These are phyloP conservation scores for Symbiodinium natans DNA, from an alignment of 73 alveolate genomes.

Conservation along the genomic window DNA sequence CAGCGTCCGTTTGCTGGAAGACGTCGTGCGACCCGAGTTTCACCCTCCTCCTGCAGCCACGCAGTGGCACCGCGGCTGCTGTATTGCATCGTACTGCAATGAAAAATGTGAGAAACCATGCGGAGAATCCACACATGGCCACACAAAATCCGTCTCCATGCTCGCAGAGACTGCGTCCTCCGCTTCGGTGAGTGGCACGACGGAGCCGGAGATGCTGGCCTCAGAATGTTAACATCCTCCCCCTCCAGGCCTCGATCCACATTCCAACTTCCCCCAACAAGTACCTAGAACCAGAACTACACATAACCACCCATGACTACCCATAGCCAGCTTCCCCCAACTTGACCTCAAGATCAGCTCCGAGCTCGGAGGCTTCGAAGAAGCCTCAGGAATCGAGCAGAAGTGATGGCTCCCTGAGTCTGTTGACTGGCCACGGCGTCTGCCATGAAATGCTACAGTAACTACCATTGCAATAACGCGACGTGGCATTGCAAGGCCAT, in stretches of 20 bases:
- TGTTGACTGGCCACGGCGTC: too few species aligned
- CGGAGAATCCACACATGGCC: neutral
- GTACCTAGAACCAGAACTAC: too few species aligned
- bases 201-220: constrained; percentile 82
- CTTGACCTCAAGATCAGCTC: neutral
- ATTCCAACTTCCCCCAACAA: too few species aligned
- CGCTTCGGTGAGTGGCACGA: constrained; percentile 61
- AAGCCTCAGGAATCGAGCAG: neutral
- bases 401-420: too few species aligned
- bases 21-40: neutral
- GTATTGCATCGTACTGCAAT: too few species aligned
- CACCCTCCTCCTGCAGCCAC: constrained; percentile 9
- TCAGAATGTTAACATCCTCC: neutral
- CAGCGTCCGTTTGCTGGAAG: neutral
- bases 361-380: neutral
- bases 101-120: too few species aligned
- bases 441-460: too few species aligned
- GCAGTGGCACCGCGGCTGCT: too few species aligned
- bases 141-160: neutral
- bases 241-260: too few species aligned
- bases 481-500: too few species aligned
- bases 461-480: too few species aligned
- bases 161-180: constrained; percentile 10
- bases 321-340: neutral
- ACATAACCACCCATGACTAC: too few species aligned